Evolutionary conservation across 257 asterid genomes (phyloP).

Genomic region (Solanum piurae): DNA sequence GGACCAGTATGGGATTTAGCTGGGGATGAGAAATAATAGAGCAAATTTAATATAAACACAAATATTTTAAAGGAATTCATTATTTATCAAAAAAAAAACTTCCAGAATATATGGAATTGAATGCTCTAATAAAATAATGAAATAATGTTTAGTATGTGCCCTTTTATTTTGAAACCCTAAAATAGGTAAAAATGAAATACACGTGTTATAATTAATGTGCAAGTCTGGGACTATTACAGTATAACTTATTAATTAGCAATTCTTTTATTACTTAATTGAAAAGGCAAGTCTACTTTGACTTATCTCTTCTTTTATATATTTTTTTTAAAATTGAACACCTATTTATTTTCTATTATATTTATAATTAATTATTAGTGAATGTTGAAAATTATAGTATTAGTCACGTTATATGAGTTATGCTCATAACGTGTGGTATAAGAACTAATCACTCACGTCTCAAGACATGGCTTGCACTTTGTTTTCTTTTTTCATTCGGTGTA

Average conservation of each 20-base stretch:
- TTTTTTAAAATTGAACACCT: neutral
- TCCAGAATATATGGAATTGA: neutral
- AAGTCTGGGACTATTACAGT: neutral
- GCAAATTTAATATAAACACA: neutral
- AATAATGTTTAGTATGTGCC: neutral
- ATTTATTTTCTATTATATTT: neutral
- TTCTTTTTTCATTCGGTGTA: no score
- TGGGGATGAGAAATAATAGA: neutral
- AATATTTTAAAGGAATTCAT: neutral
- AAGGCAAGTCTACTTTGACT: neutral
- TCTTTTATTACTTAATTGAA: neutral
- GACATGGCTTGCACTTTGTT: neutral
- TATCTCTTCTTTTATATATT: neutral
- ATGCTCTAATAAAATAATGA: neutral
- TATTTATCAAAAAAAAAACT: neutral
- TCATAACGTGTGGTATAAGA: neutral
- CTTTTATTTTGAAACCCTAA: neutral
- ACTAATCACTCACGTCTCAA: neutral
- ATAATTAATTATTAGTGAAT: neutral
- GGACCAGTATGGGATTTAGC: neutral
- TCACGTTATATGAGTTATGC: neutral
- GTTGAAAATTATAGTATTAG: neutral
- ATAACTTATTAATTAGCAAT: neutral
- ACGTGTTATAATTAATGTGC: neutral
- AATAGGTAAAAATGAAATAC: neutral